Conservation (phyloP, 768 basidiomycete genomes). For the Mycena chlorophos region DNA sequence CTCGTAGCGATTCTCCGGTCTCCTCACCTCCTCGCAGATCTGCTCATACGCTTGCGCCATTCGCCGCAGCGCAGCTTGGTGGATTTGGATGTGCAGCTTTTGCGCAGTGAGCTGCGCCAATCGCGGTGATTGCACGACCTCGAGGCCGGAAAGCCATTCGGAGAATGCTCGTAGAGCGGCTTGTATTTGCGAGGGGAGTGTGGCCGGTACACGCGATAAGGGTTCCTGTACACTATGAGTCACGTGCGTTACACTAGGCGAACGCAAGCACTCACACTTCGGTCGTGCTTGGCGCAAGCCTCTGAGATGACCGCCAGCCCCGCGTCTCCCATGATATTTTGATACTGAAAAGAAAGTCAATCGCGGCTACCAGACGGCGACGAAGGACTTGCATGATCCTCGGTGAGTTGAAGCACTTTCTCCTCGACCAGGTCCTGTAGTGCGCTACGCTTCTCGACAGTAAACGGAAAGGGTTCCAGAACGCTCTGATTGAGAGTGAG, state of each 20-base stretch:
- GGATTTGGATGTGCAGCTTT: constrained; percentile 65
- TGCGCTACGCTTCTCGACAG: constrained; percentile 53
- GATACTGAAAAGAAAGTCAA: constrained; percentile 37
- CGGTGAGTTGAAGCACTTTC: constrained; percentile 63
- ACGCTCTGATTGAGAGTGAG: constrained; percentile 46
- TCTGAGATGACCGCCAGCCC: constrained; percentile 50
- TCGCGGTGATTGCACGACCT: constrained; percentile 79
- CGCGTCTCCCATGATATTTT: constrained; percentile 53
- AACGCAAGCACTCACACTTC: constrained; percentile 36
- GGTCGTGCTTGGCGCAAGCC: constrained; percentile 40
- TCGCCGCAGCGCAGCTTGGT: constrained; percentile 69
- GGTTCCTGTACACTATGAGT: constrained; percentile 46
- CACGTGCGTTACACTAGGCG: background rate
- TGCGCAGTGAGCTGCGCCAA: constrained; percentile 73
- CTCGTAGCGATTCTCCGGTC: constrained; percentile 81
- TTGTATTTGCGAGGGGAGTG: constrained; percentile 64
- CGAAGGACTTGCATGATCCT: constrained; percentile 72
- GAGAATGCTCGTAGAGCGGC: constrained; percentile 71
- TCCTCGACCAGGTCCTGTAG: constrained; percentile 64
- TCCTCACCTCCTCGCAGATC: constrained; percentile 76
- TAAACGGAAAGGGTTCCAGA: constrained; percentile 69
- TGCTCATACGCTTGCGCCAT: constrained; percentile 69
- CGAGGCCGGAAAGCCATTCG: constrained; percentile 78
- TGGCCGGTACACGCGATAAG: constrained; percentile 70
- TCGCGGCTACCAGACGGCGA: background rate